phyloP scores from a whole-genome alignment of 768 basidiomycete species.

The Hericium coralloides region DNA sequence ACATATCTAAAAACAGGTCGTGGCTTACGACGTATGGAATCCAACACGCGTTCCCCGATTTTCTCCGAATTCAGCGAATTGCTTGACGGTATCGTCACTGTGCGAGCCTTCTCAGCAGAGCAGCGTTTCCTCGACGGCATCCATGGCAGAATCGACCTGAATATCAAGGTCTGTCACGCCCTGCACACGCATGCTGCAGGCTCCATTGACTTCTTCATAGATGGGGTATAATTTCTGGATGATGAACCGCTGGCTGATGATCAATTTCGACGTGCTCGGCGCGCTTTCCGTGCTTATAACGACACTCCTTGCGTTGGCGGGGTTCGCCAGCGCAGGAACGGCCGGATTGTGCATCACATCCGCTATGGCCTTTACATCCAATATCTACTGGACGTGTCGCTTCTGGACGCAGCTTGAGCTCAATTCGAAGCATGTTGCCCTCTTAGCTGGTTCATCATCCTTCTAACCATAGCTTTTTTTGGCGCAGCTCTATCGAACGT shows the following conservation, averaged over 20 bases:
- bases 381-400: constrained; percentile 42
- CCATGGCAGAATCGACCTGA: constrained; percentile 64
- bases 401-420: constrained; percentile 54
- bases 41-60: constrained; percentile 77
- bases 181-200: too few relatives aligned
- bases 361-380: constrained; percentile 50
- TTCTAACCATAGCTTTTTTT: not conserved
- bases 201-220: constrained; percentile 20
- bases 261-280: constrained; percentile 77
- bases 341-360: constrained; percentile 73
- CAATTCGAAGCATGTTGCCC: constrained; percentile 53
- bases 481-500: constrained; percentile 73
- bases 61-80: constrained; percentile 78
- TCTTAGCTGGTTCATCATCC: not conserved
- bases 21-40: constrained; percentile 85
- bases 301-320: constrained; percentile 65
- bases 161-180: constrained; percentile 48
- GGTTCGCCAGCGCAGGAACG: constrained; percentile 47
- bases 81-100: constrained; percentile 85
- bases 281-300: constrained; percentile 70
- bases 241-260: constrained; percentile 77
- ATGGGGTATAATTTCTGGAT: constrained; percentile 90
- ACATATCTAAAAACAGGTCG: constrained; percentile 76
- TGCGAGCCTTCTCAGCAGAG: constrained; percentile 85
- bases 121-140: constrained; percentile 65